phyloP scores from a whole-genome alignment of 1,284 basidiomycete species.

The Ceratobasidium sp. region DNA sequence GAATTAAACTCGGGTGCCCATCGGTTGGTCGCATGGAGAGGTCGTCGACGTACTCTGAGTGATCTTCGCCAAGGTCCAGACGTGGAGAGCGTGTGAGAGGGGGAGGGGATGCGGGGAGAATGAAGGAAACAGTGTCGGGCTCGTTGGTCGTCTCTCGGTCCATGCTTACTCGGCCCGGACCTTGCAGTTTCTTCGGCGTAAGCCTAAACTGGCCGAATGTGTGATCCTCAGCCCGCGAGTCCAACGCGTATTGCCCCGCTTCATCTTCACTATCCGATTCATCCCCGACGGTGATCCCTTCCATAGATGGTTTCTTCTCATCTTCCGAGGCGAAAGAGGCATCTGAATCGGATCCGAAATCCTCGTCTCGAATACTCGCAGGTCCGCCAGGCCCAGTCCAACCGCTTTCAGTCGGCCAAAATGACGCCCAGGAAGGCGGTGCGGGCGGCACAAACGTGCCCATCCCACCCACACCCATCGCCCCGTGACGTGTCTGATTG shows the following conservation, averaged over 20 bases:
- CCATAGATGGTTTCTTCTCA: not conserved
- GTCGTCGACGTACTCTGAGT: not conserved
- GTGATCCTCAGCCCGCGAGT: not conserved
- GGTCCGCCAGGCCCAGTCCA: slow-evolving; percentile 37
- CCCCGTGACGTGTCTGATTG: not conserved
- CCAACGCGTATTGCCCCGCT: slow-evolving; percentile 12
- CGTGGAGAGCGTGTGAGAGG: not conserved
- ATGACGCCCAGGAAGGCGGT: slow-evolving; percentile 40
- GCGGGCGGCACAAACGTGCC: slow-evolving; percentile 25
- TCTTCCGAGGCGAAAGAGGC: slow-evolving; percentile 7
- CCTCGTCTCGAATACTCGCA: slow-evolving; percentile 44
- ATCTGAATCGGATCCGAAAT: slow-evolving; percentile 7
- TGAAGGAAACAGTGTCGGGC: not conserved
- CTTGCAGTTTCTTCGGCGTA: slow-evolving; percentile 13
- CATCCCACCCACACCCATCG: not conserved
- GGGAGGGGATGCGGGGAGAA: not conserved
- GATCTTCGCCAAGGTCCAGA: slow-evolving; percentile 20
- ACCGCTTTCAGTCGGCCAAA: slow-evolving; percentile 39
- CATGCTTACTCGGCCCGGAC: slow-evolving; percentile 5
- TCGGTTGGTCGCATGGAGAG: not conserved
- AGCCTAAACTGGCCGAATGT: slow-evolving; percentile 3
- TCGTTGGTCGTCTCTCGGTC: slow-evolving; percentile 7
- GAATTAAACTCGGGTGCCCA: not conserved
- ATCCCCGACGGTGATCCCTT: not conserved
- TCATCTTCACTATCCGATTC: not conserved